Conservation (phyloP, 2,329 filamentous ascomycete species). For the Fulvia fulva region DNA sequence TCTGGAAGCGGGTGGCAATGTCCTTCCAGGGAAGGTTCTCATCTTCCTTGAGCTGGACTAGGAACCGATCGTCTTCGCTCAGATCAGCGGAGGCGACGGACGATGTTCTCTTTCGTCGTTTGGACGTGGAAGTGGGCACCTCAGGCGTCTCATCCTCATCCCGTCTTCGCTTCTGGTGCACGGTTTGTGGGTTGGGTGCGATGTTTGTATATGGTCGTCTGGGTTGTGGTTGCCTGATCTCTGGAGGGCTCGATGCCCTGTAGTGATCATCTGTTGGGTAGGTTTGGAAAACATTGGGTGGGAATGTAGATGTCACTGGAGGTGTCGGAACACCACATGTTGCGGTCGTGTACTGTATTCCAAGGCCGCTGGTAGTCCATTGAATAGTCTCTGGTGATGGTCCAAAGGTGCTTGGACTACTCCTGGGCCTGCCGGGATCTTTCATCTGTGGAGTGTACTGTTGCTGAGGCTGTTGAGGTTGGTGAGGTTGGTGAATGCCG, state of each 20-base stretch:
- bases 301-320: slow-evolving; percentile 32
- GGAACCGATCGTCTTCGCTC: slow-evolving; percentile 48
- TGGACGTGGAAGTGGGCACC: slow-evolving; percentile 18
- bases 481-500: slow-evolving; percentile 14
- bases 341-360: slow-evolving; percentile 37
- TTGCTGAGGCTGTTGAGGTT: slow-evolving; percentile 9
- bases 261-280: slow-evolving; percentile 27
- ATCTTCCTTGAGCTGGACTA: slow-evolving; percentile 50
- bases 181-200: slow-evolving; percentile 39
- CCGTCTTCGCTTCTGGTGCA: slow-evolving; percentile 38
- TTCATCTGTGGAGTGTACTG: slow-evolving; percentile 17
- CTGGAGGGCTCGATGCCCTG: slow-evolving; percentile 30
- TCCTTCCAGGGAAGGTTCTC: slow-evolving; percentile 54
- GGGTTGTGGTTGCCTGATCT: slow-evolving; percentile 36
- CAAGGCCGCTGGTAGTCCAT: slow-evolving; percentile 40
- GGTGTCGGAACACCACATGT: slow-evolving; percentile 27
- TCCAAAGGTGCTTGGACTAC: slow-evolving; percentile 43
- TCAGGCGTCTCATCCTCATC: slow-evolving; percentile 33
- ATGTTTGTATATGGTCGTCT: slow-evolving; percentile 42
- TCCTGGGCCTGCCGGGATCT: slow-evolving; percentile 37
- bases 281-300: slow-evolving; percentile 31
- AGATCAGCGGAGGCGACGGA: slow-evolving; percentile 39
- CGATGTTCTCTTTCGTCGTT: slow-evolving; percentile 41
- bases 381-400: slow-evolving; percentile 35
- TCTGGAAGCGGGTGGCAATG: slow-evolving; percentile 48